Conservation (phyloP, 1,284 basidiomycete species). For the Tetrapyrgos nigripes region DNA sequence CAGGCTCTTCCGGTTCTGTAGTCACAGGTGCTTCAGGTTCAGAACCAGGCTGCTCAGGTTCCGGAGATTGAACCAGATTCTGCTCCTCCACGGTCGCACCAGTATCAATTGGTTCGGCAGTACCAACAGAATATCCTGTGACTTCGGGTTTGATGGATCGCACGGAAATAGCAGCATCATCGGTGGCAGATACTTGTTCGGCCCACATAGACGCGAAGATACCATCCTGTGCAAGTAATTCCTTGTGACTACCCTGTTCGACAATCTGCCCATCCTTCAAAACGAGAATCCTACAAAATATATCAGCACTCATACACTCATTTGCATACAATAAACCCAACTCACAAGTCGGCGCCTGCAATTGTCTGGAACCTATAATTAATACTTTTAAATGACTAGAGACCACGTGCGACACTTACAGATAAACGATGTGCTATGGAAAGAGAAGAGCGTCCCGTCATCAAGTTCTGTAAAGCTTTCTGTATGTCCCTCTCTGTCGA, state of each 20-base stretch:
- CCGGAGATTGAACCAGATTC: background rate
- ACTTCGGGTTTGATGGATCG: conserved; percentile 46
- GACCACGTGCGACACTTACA: conserved; percentile 50
- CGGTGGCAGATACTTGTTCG: conserved; percentile 71
- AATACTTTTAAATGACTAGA: conserved; percentile 14
- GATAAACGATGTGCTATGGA: conserved; percentile 84
- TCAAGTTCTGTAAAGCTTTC: conserved; percentile 77
- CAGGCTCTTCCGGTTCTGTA: background rate
- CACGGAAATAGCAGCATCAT: conserved; percentile 46
- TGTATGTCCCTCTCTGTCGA: conserved; percentile 88
- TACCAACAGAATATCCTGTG: conserved; percentile 45
- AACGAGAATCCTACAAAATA: conserved; percentile 70
- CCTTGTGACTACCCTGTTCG: conserved; percentile 79
- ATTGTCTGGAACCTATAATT: conserved; percentile 60
- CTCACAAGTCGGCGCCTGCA: conserved; percentile 76
- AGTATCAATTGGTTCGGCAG: conserved; percentile 19
- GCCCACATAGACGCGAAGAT: conserved; percentile 86
- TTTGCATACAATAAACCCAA: conserved; percentile 18
- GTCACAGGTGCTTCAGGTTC: background rate
- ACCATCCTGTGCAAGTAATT: conserved; percentile 72
- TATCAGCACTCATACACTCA: background rate
- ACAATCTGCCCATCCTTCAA: conserved; percentile 83
- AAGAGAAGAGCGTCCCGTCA: conserved; percentile 73
- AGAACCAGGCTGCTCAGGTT: conserved; percentile 3
- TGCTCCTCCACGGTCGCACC: conserved; percentile 9